A percentile compares a stretch with the other conserved stretches of the same genome.
These are phyloP conservation scores for Diaporthe sp. DNA, from an alignment of 2,329 filamentous ascomycete genomes.

Conservation along the genomic window DNA sequence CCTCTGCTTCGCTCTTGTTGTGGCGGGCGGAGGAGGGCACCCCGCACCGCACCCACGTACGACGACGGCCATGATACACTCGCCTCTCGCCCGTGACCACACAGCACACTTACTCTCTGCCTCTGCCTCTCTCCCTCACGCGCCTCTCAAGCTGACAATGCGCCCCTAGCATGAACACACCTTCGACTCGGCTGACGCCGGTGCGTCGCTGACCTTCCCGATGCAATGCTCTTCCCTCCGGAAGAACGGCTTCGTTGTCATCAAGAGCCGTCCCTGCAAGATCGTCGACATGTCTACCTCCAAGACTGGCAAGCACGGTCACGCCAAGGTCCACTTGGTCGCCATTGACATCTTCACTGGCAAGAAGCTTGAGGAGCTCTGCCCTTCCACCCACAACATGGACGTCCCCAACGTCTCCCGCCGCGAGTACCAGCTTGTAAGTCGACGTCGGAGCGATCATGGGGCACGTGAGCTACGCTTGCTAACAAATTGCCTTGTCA, in stretches of 20 bases:
- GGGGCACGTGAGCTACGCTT: constrained; percentile 6
- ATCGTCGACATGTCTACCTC: constrained; percentile 99
- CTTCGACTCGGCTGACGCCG: constrained; percentile 95
- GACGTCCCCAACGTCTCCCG: constrained; percentile 95
- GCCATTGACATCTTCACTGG: constrained; percentile 99
- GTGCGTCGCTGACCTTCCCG: constrained; percentile 92
- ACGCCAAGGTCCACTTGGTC: constrained; percentile 99
- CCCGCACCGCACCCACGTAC: constrained; percentile 56
- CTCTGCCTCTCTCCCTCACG: constrained; percentile 20
- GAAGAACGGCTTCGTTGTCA: constrained; percentile 99
- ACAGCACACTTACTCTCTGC: not conserved
- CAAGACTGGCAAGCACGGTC: constrained; percentile 99
- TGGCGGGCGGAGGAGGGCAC: constrained; percentile 55
- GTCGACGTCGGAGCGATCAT: constrained; percentile 54
- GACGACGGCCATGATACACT: constrained; percentile 41
- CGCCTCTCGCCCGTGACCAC: not conserved
- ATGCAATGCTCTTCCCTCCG: constrained; percentile 99
- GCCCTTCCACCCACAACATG: constrained; percentile 98
- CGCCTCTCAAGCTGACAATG: constrained; percentile 33
- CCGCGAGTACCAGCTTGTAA: constrained; percentile 93
- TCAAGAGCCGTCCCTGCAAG: constrained; percentile 99
- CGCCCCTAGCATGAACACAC: constrained; percentile 71
- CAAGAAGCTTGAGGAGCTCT: constrained; percentile 99
- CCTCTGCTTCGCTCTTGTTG: constrained; percentile 41
- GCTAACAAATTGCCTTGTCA: constrained; percentile 53